phyloP scores from a whole-genome alignment of 2,329 filamentous ascomycete genomes.

The Aspergillus aculeatus region DNA sequence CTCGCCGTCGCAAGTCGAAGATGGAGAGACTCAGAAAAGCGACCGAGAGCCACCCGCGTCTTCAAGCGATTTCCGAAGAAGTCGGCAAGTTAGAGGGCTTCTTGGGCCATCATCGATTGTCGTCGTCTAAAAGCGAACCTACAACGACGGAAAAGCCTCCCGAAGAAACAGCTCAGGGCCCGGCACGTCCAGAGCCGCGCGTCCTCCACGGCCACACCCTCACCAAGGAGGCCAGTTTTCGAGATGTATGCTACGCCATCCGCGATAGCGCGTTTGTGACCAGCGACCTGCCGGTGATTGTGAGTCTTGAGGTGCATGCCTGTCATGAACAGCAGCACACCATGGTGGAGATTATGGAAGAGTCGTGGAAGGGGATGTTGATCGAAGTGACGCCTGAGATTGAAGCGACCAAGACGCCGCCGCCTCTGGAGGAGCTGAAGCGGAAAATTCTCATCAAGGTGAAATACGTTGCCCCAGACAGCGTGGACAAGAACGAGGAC shows the following conservation, averaged over 20 bases:
- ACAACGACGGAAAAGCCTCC: not conserved
- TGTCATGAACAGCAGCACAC: slow-evolving; percentile 77
- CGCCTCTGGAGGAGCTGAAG: slow-evolving; percentile 68
- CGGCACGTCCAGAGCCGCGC: slow-evolving; percentile 63
- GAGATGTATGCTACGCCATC: slow-evolving; percentile 80
- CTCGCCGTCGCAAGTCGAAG: slow-evolving; percentile 20
- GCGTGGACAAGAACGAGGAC: slow-evolving; percentile 30
- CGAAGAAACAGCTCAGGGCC: slow-evolving; percentile 4
- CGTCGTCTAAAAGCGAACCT: slow-evolving; percentile 3
- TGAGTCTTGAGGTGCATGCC: slow-evolving; percentile 90
- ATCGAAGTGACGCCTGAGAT: slow-evolving; percentile 63
- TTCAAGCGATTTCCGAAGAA: slow-evolving; percentile 18
- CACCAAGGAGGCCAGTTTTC: slow-evolving; percentile 81
- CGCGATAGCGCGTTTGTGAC: slow-evolving; percentile 73
- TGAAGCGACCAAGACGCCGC: slow-evolving; percentile 55
- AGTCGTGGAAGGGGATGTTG: slow-evolving; percentile 76
- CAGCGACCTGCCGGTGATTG: slow-evolving; percentile 78
- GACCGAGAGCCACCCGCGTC: slow-evolving; percentile 9
- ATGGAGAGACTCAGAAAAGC: slow-evolving; percentile 22
- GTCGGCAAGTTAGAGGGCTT: slow-evolving; percentile 23
- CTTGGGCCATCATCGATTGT: slow-evolving; percentile 23
- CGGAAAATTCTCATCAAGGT: slow-evolving; percentile 84
- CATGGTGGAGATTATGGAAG: slow-evolving; percentile 92
- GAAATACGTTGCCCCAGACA: slow-evolving; percentile 59
- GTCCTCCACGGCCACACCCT: slow-evolving; percentile 86